Evolutionary conservation across 208 protist genomes (phyloP).

Genomic region (Spironucleus salmonicida): DNA sequence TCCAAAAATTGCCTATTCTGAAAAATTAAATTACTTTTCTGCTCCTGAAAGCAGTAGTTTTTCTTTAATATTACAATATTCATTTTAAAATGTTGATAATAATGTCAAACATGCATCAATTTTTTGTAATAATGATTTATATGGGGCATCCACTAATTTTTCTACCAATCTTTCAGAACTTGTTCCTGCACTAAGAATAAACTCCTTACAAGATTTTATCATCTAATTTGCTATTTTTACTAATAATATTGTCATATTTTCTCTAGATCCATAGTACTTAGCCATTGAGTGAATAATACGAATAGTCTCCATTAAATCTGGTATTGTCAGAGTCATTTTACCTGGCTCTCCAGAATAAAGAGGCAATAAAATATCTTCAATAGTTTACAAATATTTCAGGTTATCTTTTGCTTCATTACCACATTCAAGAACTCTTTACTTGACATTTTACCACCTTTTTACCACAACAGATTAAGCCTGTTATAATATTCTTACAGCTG

Average conservation of each 20-base stretch:
- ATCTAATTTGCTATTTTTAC: slow-evolving; percentile 88
- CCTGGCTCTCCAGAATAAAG: slow-evolving; percentile 68
- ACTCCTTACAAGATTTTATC: slow-evolving; percentile 69
- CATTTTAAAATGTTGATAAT: background rate
- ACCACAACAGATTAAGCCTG: slow-evolving; percentile 60
- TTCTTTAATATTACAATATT: slow-evolving; percentile 2
- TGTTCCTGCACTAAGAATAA: too few relatives aligned
- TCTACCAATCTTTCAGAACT: too few relatives aligned
- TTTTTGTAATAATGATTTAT: too few relatives aligned
- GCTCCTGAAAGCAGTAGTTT: background rate
- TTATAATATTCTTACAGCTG: slow-evolving; percentile 65
- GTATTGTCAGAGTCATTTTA: slow-evolving; percentile 72
- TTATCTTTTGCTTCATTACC: slow-evolving; percentile 88
- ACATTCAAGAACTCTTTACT: slow-evolving; percentile 68
- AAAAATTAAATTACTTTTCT: slow-evolving; percentile 58
- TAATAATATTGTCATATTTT: slow-evolving; percentile 82
- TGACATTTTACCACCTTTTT: slow-evolving; percentile 62
- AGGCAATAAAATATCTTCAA: slow-evolving; percentile 83
- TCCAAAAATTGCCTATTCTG: slow-evolving; percentile 78
- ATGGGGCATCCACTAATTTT: too few relatives aligned
- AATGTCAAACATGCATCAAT: slow-evolving; percentile 18
- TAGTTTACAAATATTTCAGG: slow-evolving; percentile 78
- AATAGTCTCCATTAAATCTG: slow-evolving; percentile 74
- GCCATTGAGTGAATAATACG: slow-evolving; percentile 86
- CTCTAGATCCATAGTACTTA: slow-evolving; percentile 69